phyloP scores from a whole-genome alignment of 257 asterid genomes.

The Fraxinus quadrangulata region DNA sequence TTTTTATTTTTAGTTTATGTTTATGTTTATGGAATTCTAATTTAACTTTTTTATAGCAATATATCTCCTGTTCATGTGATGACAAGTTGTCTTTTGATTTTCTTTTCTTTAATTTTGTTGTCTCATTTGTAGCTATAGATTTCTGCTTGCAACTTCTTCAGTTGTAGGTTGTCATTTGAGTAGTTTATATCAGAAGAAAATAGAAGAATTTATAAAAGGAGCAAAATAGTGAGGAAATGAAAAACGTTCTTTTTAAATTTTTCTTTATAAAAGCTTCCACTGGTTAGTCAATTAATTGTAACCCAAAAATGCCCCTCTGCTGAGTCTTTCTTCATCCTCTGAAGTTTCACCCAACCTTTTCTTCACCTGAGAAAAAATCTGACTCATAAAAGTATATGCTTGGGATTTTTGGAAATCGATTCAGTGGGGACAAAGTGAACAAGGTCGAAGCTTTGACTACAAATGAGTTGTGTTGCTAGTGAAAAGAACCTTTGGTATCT shows the following conservation, averaged over 20 bases:
- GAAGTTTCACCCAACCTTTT: not conserved
- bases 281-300: not conserved
- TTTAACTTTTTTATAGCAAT: not conserved
- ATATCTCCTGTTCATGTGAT: not conserved
- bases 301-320: not conserved
- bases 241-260: not conserved
- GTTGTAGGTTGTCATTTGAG: not conserved
- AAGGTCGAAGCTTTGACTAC: too few species aligned
- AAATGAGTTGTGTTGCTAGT: too few species aligned
- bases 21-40: not conserved
- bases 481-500: too few species aligned
- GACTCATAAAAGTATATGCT: not conserved
- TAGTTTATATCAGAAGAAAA: not conserved
- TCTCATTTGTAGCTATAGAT: not conserved
- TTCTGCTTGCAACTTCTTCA: not conserved
- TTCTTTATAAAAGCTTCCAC: not conserved
- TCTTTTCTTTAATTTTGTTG: not conserved
- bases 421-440: too few species aligned
- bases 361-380: not conserved
- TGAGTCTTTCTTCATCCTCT: not conserved
- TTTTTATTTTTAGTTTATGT: slow-evolving; percentile 14
- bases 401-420: not conserved
- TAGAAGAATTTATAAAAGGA: not conserved
- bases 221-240: not conserved
- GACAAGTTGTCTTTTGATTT: not conserved